Evolutionary conservation across 495 filamentous ascomycete genomes (phyloP).

Genomic region (Evernia prunastri): DNA sequence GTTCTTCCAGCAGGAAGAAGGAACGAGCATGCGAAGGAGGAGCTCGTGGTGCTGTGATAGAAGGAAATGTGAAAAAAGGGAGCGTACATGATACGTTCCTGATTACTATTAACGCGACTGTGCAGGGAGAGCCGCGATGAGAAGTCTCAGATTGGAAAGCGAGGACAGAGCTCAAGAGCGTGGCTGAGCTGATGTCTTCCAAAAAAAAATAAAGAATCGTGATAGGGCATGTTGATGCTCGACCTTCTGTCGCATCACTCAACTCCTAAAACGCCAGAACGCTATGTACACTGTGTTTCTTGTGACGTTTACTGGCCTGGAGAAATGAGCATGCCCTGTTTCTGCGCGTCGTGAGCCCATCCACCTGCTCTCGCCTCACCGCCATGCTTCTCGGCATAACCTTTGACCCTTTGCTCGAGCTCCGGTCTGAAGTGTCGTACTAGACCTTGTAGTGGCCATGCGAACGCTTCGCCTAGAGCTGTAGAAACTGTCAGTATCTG

Average conservation of each 20-base stretch:
- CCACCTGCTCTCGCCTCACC: slow-evolving; percentile 75
- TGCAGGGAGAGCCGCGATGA: not conserved
- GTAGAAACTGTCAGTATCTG: not conserved
- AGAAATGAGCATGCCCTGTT: slow-evolving; percentile 75
- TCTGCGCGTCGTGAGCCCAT: slow-evolving; percentile 69
- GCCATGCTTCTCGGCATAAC: slow-evolving; percentile 61
- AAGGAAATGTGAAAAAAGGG: too few species aligned
- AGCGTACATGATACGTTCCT: too few species aligned
- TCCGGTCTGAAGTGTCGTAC: slow-evolving; percentile 97
- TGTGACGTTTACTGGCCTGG: slow-evolving; percentile 62
- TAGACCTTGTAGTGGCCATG: slow-evolving; percentile 95
- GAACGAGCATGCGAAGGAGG: too few species aligned
- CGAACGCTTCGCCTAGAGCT: slow-evolving; percentile 93
- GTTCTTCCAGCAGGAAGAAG: too few species aligned
- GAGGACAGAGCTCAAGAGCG: not conserved
- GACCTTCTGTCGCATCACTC: not conserved
- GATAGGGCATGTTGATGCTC: not conserved
- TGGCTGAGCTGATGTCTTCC: not conserved
- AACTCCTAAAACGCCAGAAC: slow-evolving; percentile 1
- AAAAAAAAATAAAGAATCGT: not conserved
- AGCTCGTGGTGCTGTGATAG: too few species aligned
- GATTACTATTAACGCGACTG: too few species aligned
- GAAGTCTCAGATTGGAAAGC: not conserved
- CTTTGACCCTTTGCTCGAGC: slow-evolving; percentile 78
- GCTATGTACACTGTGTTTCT: slow-evolving; percentile 33